A percentile compares a stretch with the other conserved stretches of the same genome.
phyloP scores from a whole-genome alignment of 768 basidiomycete genomes.

The Ramaria sp. region DNA sequence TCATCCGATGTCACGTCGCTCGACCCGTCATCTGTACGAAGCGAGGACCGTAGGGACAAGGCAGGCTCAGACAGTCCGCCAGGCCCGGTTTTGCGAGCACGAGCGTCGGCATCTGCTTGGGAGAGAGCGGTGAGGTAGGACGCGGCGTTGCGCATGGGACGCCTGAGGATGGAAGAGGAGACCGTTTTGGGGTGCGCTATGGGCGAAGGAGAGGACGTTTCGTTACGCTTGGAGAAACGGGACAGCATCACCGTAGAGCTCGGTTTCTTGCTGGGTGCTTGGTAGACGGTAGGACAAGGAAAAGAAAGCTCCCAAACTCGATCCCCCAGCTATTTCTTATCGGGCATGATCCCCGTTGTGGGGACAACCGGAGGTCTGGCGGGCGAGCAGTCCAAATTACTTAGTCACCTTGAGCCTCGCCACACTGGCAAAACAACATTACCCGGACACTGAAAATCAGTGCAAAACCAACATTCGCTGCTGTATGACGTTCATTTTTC shows the following conservation, averaged over 20 bases:
- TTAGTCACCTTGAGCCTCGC: no score
- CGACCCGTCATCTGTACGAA: conserved; percentile 12
- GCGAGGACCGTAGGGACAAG: conserved; percentile 3
- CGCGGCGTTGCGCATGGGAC: conserved; percentile 29
- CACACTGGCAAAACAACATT: no score
- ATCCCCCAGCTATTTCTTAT: no score
- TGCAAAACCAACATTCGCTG: no score
- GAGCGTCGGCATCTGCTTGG: conserved; percentile 58
- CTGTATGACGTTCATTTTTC: no score
- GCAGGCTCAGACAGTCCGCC: conserved; percentile 6
- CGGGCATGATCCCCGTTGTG: no score
- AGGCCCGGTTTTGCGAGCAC: conserved; percentile 26
- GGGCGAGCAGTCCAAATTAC: no score
- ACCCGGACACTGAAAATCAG: no score
- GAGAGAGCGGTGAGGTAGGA: conserved; percentile 55
- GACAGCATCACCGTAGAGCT: background rate
- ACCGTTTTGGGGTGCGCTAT: conserved; percentile 20
- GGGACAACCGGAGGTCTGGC: no score
- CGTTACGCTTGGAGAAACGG: background rate
- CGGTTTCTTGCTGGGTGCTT: no score
- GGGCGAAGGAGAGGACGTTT: conserved; percentile 20
- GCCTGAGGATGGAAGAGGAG: conserved; percentile 2
- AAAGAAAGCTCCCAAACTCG: no score
- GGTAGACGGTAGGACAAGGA: no score
- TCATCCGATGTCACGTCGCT: background rate